phyloP scores from a whole-genome alignment of 345 rosid genomes.

The Linum trigynum region DNA sequence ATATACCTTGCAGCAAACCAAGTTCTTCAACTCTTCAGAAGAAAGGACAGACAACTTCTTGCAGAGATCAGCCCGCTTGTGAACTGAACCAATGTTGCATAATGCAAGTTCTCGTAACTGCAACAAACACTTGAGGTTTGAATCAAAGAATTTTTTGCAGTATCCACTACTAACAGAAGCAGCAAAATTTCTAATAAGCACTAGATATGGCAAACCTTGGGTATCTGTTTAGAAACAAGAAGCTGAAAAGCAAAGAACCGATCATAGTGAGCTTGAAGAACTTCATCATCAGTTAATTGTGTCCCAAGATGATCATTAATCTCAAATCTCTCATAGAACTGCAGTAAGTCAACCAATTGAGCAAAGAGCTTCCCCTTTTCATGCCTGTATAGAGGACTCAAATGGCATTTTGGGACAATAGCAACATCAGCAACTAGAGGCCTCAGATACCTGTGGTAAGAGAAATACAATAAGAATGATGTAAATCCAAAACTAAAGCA shows the following conservation, averaged over 20 bases:
- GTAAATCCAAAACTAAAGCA: conserved; percentile 4
- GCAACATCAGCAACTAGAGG: conserved; percentile 98
- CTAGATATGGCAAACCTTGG: conserved; percentile 48
- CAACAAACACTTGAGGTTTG: conserved; percentile 14
- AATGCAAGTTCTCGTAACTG: conserved; percentile 83
- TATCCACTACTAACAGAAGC: conserved; percentile 3
- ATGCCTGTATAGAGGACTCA: conserved; percentile 78
- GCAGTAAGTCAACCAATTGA: conserved; percentile 87
- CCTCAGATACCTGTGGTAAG: conserved; percentile 63
- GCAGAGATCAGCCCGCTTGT: conserved; percentile 84
- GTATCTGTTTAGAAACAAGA: conserved; percentile 78
- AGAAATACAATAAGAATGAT: neutral
- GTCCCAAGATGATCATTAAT: conserved; percentile 94
- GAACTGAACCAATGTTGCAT: conserved; percentile 72
- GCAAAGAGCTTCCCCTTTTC: conserved; percentile 88
- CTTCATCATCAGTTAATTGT: conserved; percentile 88
- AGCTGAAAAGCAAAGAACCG: conserved; percentile 83
- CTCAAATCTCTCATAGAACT: conserved; percentile 96
- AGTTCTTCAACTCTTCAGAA: conserved; percentile 69
- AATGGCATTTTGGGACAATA: conserved; percentile 86
- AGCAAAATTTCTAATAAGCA: conserved; percentile 5
- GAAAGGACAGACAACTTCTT: conserved; percentile 73
- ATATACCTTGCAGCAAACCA: conserved; percentile 88
- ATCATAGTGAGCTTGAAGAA: conserved; percentile 81
- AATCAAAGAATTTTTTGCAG: neutral